Conservation (phyloP, 2,329 filamentous ascomycete genomes). For the Metarhizium robertsii region DNA sequence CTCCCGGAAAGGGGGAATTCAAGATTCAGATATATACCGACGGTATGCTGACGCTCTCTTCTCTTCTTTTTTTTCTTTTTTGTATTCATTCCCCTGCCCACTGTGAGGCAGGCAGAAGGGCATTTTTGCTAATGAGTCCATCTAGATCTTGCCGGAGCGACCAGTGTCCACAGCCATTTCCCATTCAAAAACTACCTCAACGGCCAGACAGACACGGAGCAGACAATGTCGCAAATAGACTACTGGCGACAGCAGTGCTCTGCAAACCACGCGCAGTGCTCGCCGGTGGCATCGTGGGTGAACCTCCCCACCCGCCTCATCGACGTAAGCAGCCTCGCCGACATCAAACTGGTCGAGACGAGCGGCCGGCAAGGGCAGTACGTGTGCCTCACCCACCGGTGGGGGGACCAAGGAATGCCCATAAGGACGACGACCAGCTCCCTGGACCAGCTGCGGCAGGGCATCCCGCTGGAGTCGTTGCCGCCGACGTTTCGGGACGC, state of each 20-base stretch:
- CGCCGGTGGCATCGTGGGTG: not conserved
- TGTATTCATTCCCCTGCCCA: not conserved
- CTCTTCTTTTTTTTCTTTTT: not conserved
- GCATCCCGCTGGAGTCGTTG: not conserved
- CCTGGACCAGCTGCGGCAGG: not conserved
- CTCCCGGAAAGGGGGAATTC: not conserved
- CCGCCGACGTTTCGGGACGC: conserved; percentile 9
- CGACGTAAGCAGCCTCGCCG: not conserved
- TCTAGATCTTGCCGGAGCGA: not conserved
- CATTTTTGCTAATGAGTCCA: too few species aligned
- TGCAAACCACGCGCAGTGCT: not conserved
- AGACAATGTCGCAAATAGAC: not conserved
- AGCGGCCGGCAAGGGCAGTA: not conserved
- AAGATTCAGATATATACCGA: not conserved
- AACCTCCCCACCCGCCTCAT: not conserved
- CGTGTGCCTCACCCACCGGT: not conserved
- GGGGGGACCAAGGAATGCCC: not conserved
- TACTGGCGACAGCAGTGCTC: not conserved
- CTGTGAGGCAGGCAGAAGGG: too few species aligned
- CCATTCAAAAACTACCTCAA: not conserved
- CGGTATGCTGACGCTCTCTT: not conserved
- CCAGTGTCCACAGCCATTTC: not conserved
- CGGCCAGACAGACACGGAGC: not conserved
- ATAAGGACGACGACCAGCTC: not conserved
- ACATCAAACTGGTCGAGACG: not conserved